Conservation (phyloP, 2,329 filamentous ascomycete species). For the Berkeleyomyces rouxiae region DNA sequence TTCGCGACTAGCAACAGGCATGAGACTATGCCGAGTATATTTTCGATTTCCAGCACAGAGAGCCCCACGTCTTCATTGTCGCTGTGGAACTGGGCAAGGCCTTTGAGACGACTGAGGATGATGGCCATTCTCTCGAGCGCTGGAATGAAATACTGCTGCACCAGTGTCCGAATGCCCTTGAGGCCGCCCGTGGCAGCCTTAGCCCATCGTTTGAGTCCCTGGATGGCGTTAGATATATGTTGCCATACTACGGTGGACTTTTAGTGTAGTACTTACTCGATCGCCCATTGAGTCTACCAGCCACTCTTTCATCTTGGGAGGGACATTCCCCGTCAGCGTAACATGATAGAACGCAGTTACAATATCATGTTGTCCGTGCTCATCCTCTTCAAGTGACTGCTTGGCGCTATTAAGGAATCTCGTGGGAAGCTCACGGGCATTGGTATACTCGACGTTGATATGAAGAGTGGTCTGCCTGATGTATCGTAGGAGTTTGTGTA, state of each 20-base stretch:
- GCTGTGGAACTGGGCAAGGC: slow-evolving; percentile 67
- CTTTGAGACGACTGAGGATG: slow-evolving; percentile 65
- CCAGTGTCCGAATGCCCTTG: slow-evolving; percentile 55
- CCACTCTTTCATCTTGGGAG: slow-evolving; percentile 66
- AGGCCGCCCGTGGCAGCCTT: slow-evolving; percentile 67
- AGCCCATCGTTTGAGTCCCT: slow-evolving; percentile 93
- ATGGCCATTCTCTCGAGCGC: slow-evolving; percentile 70
- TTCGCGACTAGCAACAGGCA: slow-evolving; percentile 62
- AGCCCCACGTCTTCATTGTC: slow-evolving; percentile 50
- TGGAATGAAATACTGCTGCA: slow-evolving; percentile 79
- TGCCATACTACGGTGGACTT: neutral
- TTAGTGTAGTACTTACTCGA: slow-evolving; percentile 35
- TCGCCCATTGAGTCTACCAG: slow-evolving; percentile 69
- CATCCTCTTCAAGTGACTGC: slow-evolving; percentile 56
- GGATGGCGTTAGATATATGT: neutral
- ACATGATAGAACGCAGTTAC: slow-evolving; percentile 69
- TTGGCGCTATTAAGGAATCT: slow-evolving; percentile 41
- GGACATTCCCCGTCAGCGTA: slow-evolving; percentile 67
- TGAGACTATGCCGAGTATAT: slow-evolving; percentile 52
- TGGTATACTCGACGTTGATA: slow-evolving; percentile 68
- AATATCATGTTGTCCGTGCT: slow-evolving; percentile 45
- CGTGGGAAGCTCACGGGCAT: slow-evolving; percentile 59
- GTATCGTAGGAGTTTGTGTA: slow-evolving; percentile 78
- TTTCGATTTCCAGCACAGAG: slow-evolving; percentile 43
- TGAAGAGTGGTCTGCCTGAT: slow-evolving; percentile 64